A percentile compares a stretch with the other conserved stretches of the same genome.
Conservation (phyloP, 2,329 filamentous ascomycete species). For the Talaromyces sp. region DNA sequence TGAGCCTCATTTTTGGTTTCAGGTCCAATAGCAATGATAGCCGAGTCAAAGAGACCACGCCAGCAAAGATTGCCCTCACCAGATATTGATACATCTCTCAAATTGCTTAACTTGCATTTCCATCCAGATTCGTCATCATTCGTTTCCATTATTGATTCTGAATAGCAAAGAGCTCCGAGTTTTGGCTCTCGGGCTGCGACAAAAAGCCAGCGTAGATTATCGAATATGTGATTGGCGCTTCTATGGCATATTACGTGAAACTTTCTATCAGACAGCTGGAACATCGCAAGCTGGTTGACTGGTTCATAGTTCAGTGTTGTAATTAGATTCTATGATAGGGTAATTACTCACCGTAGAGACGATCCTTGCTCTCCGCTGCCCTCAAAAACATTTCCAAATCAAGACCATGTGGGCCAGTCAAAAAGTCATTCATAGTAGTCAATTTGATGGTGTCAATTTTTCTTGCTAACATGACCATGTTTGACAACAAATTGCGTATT, state of each 20-base stretch:
- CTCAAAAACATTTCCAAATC: background rate
- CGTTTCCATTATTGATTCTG: background rate
- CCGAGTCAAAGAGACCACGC: background rate
- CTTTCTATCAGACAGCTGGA: no score
- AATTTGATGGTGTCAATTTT: background rate
- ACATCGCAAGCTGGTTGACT: no score
- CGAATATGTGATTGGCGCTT: no score
- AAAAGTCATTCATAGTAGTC: background rate
- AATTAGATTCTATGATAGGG: no score
- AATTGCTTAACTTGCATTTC: background rate
- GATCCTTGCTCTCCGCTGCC: background rate
- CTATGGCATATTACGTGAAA: no score
- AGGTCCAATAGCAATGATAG: background rate
- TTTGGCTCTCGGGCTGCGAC: no score
- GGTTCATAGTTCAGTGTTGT: no score
- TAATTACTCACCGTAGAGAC: background rate
- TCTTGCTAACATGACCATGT: background rate
- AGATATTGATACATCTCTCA: background rate
- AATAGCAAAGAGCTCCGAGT: no score
- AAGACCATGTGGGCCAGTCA: background rate
- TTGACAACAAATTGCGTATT: background rate
- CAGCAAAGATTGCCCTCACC: background rate
- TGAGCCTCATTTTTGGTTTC: background rate
- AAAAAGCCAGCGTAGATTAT: no score
- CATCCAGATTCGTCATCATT: background rate